phyloP scores from a whole-genome alignment of 2,329 filamentous ascomycete species.

The Leptographium radiaticola region DNA sequence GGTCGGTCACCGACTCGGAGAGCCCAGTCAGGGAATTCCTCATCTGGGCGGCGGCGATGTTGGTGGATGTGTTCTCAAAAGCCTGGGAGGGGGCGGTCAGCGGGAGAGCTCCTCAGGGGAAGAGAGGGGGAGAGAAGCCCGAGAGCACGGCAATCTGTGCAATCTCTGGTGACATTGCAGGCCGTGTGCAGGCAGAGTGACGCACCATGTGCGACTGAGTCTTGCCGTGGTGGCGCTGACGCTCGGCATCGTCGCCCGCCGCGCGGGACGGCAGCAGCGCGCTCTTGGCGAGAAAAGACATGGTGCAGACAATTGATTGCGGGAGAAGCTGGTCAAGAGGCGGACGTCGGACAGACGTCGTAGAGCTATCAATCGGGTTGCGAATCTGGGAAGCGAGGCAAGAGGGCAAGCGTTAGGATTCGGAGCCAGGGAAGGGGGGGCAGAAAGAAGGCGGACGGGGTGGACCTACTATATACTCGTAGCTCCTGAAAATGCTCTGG shows the following conservation, averaged over 20 bases:
- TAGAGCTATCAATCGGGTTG: not conserved
- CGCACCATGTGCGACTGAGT: conserved; percentile 69
- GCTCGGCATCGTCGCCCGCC: conserved; percentile 47
- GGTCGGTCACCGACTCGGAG: conserved; percentile 76
- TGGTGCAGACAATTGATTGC: conserved; percentile 19
- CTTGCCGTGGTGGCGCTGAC: conserved; percentile 68
- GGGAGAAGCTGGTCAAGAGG: not conserved
- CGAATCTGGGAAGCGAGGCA: not conserved
- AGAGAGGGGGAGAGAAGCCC: too few relatives aligned
- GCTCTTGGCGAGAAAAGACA: conserved; percentile 60
- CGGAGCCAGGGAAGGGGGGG: not conserved
- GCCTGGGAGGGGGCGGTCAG: conserved; percentile 43
- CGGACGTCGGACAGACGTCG: not conserved
- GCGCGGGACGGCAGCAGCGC: conserved; percentile 68
- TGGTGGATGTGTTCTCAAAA: conserved; percentile 98
- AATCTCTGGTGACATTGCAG: too few relatives aligned
- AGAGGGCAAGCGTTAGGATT: not conserved
- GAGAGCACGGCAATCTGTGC: too few relatives aligned
- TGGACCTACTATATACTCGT: not conserved
- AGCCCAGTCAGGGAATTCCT: conserved; percentile 92
- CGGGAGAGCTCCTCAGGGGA: too few relatives aligned
- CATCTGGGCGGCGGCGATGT: conserved; percentile 97
- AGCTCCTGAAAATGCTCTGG: not conserved
- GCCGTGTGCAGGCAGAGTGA: conserved; percentile 25
- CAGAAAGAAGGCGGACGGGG: not conserved